Evolutionary conservation across 306 rosid genomes (phyloP).

Genomic region (Potentilla sterilis): DNA sequence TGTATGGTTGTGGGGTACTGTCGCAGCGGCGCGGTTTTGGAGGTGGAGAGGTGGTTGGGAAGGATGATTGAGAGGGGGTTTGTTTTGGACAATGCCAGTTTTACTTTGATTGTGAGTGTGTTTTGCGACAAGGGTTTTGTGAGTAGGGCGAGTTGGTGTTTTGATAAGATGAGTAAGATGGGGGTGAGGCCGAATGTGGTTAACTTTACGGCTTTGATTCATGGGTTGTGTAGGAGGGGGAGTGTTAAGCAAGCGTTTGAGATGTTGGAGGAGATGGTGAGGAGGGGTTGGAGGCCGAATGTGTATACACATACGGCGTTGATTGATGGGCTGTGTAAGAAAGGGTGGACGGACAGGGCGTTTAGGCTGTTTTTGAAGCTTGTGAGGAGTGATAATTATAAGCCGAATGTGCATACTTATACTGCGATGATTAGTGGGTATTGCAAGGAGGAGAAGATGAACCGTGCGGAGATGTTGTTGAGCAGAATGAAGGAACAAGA

Average conservation of each 20-base stretch:
- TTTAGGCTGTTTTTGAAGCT: constrained; percentile 89
- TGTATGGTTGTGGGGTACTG: constrained; percentile 65
- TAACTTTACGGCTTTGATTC: constrained; percentile 66
- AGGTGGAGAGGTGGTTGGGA: constrained; percentile 78
- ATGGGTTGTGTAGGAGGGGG: constrained; percentile 87
- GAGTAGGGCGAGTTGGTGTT: constrained; percentile 62
- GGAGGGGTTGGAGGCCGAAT: constrained; percentile 90
- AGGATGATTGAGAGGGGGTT: constrained; percentile 64
- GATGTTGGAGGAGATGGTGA: constrained; percentile 94
- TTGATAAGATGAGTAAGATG: constrained; percentile 49
- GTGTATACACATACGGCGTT: constrained; percentile 72
- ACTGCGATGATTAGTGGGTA: constrained; percentile 89
- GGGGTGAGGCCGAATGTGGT: constrained; percentile 81
- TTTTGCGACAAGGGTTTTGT: constrained; percentile 57
- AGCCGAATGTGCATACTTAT: constrained; percentile 80
- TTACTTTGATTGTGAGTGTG: constrained; percentile 46
- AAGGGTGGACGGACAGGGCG: constrained; percentile 97
- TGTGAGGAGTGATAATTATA: constrained; percentile 73
- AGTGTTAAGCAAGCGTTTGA: constrained; percentile 91
- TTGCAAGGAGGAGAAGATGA: constrained; percentile 65
- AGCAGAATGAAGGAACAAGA: constrained; percentile 87
- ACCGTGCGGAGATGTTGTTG: constrained; percentile 81
- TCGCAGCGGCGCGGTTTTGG: constrained; percentile 48
- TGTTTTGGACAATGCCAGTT: constrained; percentile 63
- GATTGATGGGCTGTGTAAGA: constrained; percentile 87